Conservation (phyloP, 2,329 filamentous ascomycete genomes). For the Xylariales sp. region DNA sequence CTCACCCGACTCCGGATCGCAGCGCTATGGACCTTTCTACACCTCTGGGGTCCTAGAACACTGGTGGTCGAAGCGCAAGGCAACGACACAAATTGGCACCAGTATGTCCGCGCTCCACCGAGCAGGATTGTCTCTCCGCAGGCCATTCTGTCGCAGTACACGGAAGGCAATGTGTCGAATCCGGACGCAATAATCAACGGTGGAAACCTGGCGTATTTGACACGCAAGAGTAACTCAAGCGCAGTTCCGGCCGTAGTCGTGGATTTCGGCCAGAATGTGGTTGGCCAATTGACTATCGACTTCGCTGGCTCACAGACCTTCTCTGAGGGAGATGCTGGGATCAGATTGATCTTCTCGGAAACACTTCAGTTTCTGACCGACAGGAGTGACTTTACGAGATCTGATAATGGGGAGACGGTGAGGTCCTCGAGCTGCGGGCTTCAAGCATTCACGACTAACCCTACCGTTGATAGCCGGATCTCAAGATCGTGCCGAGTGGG, state of each 20-base stretch:
- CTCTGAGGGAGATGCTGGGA: slow-evolving; percentile 28
- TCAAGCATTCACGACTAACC: not conserved
- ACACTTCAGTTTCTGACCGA: slow-evolving; percentile 38
- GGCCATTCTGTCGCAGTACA: slow-evolving; percentile 26
- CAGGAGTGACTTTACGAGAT: slow-evolving; percentile 44
- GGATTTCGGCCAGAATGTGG: slow-evolving; percentile 46
- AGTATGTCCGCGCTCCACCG: slow-evolving; percentile 34
- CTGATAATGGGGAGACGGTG: slow-evolving; percentile 29
- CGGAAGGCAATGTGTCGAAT: slow-evolving; percentile 34
- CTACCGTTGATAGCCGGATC: slow-evolving; percentile 17
- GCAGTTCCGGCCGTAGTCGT: slow-evolving; percentile 35
- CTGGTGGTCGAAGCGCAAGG: slow-evolving; percentile 3
- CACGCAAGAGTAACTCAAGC: slow-evolving; percentile 13
- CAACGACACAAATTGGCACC: slow-evolving; percentile 29
- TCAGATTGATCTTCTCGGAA: slow-evolving; percentile 46
- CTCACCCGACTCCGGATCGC: too few species aligned
- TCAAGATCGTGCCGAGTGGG: slow-evolving; percentile 36
- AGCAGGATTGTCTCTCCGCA: slow-evolving; percentile 27
- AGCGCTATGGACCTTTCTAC: slow-evolving; percentile 7
- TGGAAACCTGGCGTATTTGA: slow-evolving; percentile 27
- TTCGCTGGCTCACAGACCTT: slow-evolving; percentile 32
- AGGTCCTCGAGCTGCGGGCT: slow-evolving; percentile 9
- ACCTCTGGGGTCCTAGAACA: slow-evolving; percentile 2
- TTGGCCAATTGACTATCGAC: slow-evolving; percentile 36
- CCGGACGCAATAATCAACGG: slow-evolving; percentile 28